Evolutionary conservation across 371 early-diverging fungal genomes (phyloP).

Genomic region (Syncephalastrum contaminatum): DNA sequence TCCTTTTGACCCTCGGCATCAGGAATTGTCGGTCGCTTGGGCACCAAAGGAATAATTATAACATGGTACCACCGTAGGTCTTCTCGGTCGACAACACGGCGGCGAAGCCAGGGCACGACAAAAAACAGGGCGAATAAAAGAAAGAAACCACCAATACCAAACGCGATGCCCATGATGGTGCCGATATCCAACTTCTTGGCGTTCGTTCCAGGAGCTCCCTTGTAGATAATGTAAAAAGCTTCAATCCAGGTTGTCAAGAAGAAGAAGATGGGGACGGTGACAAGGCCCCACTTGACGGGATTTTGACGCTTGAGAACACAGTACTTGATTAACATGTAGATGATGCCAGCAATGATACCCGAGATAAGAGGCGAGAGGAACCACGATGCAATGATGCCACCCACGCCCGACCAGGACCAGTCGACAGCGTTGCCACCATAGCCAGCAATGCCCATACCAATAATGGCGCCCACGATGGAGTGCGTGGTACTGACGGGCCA

Average conservation of each 20-base stretch:
- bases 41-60: conserved; percentile 52
- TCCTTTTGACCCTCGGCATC: conserved; percentile 8
- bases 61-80: conserved; percentile 71
- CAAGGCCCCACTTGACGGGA: conserved; percentile 73
- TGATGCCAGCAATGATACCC: conserved; percentile 62
- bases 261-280: conserved; percentile 79
- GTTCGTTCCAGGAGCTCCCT: conserved; percentile 60
- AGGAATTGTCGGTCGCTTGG: conserved; percentile 38
- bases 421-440: conserved; percentile 64
- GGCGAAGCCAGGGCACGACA: conserved; percentile 63
- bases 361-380: conserved; percentile 72
- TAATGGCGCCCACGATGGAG: conserved; percentile 78
- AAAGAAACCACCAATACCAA: conserved; percentile 57
- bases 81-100: conserved; percentile 64
- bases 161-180: conserved; percentile 55
- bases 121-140: conserved; percentile 59
- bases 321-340: conserved; percentile 67
- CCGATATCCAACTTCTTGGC: conserved; percentile 37
- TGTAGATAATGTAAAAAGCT: conserved; percentile 73
- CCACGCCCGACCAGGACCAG: conserved; percentile 75
- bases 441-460: conserved; percentile 76
- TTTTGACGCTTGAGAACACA: conserved; percentile 62
- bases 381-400: conserved; percentile 77
- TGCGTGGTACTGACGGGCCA: conserved; percentile 64
- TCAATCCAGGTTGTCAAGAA: conserved; percentile 70